Conservation (phyloP, 2,329 filamentous ascomycete species). For the Beauveria caledonica region DNA sequence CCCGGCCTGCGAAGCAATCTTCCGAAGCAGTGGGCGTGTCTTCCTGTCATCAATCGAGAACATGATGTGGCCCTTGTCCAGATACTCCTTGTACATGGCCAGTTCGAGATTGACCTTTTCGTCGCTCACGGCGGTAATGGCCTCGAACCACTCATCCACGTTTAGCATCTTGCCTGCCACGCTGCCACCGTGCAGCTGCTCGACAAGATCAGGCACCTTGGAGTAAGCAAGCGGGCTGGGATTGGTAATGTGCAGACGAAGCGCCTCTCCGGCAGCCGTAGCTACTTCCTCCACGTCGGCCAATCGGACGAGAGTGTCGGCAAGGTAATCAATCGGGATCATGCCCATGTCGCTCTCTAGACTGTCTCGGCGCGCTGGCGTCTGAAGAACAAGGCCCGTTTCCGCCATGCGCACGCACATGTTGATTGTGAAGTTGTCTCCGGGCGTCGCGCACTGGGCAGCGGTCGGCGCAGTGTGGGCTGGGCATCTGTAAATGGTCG, state of each 20-base stretch:
- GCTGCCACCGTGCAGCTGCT: neutral
- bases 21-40: neutral
- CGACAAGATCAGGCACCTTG: neutral
- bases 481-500: slow-evolving; percentile 15
- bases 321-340: slow-evolving; percentile 6
- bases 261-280: neutral
- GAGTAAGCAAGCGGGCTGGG: neutral
- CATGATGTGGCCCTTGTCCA: slow-evolving; percentile 1
- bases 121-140: neutral
- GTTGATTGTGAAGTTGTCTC: slow-evolving; percentile 4
- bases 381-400: neutral
- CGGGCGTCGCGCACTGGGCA: neutral
- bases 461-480: slow-evolving; percentile 10
- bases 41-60: neutral
- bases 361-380: neutral
- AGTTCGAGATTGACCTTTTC: neutral
- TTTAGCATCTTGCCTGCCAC: neutral
- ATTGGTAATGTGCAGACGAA: slow-evolving; percentile 2
- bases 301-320: slow-evolving; percentile 2
- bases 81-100: slow-evolving; percentile 4
- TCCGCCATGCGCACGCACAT: neutral
- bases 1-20: neutral
- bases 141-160: slow-evolving; percentile 2
- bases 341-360: slow-evolving; percentile 6
- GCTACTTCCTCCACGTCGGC: neutral